Conservation (phyloP, 352 stramenopile genomes). For the Phytophthora vignae region DNA sequence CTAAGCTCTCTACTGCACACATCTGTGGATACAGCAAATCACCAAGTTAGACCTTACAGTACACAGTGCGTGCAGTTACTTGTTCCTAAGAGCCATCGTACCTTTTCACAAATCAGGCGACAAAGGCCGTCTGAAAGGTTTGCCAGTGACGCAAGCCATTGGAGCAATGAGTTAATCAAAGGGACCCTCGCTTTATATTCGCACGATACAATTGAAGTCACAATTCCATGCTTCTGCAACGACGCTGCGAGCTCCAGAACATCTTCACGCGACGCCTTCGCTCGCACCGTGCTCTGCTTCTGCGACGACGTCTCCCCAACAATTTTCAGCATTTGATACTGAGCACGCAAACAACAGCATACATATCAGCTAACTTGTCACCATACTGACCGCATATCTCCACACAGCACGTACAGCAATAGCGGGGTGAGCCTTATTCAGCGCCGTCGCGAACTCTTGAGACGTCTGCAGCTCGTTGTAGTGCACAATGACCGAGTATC, state of each 20-base stretch:
- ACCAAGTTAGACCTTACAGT: slow-evolving; percentile 21
- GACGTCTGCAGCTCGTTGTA: slow-evolving; percentile 93
- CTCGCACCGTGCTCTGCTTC: slow-evolving; percentile 76
- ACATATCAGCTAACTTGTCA: slow-evolving; percentile 12
- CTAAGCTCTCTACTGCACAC: slow-evolving; percentile 47
- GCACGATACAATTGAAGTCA: slow-evolving; percentile 82
- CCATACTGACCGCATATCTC: background rate
- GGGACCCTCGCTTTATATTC: slow-evolving; percentile 77
- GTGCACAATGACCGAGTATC: slow-evolving; percentile 93
- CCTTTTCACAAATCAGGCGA: slow-evolving; percentile 85
- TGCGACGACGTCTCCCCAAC: slow-evolving; percentile 76
- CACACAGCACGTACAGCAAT: slow-evolving; percentile 57
- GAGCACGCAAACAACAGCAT: background rate
- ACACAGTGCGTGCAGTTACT: background rate
- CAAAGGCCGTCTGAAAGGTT: slow-evolving; percentile 86
- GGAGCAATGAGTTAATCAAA: slow-evolving; percentile 74
- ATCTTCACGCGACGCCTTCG: slow-evolving; percentile 73
- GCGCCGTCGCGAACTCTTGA: slow-evolving; percentile 82
- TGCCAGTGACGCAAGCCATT: slow-evolving; percentile 84
- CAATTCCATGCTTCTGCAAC: slow-evolving; percentile 73
- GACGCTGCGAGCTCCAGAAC: slow-evolving; percentile 75
- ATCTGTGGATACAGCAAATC: slow-evolving; percentile 33
- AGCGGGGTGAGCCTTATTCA: slow-evolving; percentile 74
- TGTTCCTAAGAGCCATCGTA: slow-evolving; percentile 20
- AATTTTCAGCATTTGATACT: slow-evolving; percentile 89